phyloP scores from a whole-genome alignment of 1,284 basidiomycete species.

The Veloboletus limbatus region DNA sequence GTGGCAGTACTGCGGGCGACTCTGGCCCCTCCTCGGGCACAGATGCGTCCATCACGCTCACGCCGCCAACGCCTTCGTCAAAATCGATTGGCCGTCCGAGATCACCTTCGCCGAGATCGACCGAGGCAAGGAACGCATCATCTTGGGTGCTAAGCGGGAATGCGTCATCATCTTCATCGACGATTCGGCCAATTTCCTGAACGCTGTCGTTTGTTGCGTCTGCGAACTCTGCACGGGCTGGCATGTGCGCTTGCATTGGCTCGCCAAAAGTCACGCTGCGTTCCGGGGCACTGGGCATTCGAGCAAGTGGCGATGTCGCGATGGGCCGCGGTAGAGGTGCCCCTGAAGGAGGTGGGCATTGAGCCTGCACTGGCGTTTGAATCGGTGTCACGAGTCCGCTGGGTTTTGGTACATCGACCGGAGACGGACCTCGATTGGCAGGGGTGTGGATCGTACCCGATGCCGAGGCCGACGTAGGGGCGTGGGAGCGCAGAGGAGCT shows the following conservation, averaged over 20 bases:
- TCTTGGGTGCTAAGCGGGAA: constrained; percentile 61
- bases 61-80: constrained; percentile 37
- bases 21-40: constrained; percentile 1
- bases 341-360: constrained; percentile 6
- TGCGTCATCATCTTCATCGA: constrained; percentile 39
- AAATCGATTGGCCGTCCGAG: constrained; percentile 48
- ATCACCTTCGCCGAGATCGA: constrained; percentile 57
- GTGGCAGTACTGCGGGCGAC: not conserved
- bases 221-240: not conserved
- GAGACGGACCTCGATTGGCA: not conserved
- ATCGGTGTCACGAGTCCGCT: constrained; percentile 22
- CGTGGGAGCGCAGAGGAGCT: not conserved
- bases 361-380: constrained; percentile 14
- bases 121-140: constrained; percentile 55
- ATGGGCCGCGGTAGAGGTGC: constrained; percentile 1
- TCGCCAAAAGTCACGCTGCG: constrained; percentile 12
- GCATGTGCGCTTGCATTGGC: not conserved
- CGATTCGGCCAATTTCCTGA: constrained; percentile 1
- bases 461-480: not conserved
- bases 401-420: constrained; percentile 3
- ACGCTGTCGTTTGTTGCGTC: constrained; percentile 10
- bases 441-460: not conserved
- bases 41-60: constrained; percentile 10
- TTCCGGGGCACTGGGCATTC: constrained; percentile 4
- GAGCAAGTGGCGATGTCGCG: constrained; percentile 17